Percentiles rank a stretch among this genome's conserved stretches.
Evolutionary conservation across 2,329 filamentous ascomycete genomes (phyloP).

Genomic region (Ophiostoma sp.): DNA sequence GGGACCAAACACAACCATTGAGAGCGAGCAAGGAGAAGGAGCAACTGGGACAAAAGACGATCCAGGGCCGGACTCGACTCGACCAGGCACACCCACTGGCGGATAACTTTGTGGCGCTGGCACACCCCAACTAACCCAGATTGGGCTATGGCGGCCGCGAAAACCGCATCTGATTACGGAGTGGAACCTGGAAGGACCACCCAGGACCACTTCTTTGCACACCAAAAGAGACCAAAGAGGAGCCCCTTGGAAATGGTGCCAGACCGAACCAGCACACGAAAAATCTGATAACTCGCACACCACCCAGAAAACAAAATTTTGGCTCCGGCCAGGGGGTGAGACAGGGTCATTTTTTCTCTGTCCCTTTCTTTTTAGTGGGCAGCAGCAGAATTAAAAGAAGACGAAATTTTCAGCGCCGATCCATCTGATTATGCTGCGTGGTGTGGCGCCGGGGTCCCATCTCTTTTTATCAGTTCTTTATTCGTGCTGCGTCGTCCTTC

Average conservation of each 20-base stretch:
- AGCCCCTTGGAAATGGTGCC: not conserved
- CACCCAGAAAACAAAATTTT: not conserved
- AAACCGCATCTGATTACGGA: conserved; percentile 24
- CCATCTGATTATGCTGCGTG: conserved; percentile 18
- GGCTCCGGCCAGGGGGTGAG: not conserved
- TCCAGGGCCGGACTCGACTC: not conserved
- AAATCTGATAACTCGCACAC: conserved; percentile 20
- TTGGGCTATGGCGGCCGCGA: conserved; percentile 6
- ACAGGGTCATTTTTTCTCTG: not conserved
- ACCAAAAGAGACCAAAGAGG: not conserved
- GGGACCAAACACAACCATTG: not conserved
- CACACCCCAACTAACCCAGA: not conserved
- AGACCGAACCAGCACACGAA: not conserved
- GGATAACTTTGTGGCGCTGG: too few species aligned
- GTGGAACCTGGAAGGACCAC: not conserved
- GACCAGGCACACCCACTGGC: too few species aligned
- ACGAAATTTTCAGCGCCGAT: conserved; percentile 14
- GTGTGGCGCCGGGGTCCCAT: not conserved
- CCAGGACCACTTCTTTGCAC: not conserved
- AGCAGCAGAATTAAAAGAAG: not conserved
- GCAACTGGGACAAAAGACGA: not conserved
- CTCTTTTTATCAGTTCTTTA: too few species aligned
- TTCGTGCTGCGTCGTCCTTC: too few species aligned
- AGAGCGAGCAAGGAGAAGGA: not conserved
- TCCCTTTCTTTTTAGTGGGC: not conserved